Conservation (phyloP, 2,329 filamentous ascomycete genomes). For the Phyllosticta capitalensis region DNA sequence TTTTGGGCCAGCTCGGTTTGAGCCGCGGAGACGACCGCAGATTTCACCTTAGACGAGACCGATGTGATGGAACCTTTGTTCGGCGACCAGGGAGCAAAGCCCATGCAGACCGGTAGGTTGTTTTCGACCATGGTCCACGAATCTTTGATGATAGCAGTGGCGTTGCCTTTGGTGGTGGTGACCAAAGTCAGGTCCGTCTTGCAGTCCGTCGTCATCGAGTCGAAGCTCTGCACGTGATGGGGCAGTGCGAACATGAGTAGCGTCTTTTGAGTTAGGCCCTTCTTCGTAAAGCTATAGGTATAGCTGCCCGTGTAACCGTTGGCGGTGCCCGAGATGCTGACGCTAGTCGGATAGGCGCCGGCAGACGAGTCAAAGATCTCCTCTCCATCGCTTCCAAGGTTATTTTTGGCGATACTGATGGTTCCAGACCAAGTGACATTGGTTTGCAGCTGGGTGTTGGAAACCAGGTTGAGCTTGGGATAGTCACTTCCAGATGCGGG, state of each 20-base stretch:
- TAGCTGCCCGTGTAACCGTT: slow-evolving; percentile 53
- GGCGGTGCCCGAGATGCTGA: slow-evolving; percentile 41
- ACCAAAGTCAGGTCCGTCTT: slow-evolving; percentile 52
- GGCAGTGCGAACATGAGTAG: slow-evolving; percentile 85
- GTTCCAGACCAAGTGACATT: slow-evolving; percentile 33
- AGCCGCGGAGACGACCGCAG: slow-evolving; percentile 52
- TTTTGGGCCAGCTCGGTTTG: slow-evolving; percentile 66
- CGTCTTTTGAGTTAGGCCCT: slow-evolving; percentile 47
- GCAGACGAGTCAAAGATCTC: slow-evolving; percentile 66
- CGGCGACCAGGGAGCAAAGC: slow-evolving; percentile 71
- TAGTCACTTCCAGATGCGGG: slow-evolving; percentile 44
- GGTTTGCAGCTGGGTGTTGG: slow-evolving; percentile 57
- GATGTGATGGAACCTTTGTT: slow-evolving; percentile 28
- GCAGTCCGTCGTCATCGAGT: slow-evolving; percentile 43
- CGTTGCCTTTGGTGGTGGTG: slow-evolving; percentile 81
- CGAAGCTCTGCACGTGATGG: slow-evolving; percentile 75
- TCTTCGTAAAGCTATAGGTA: slow-evolving; percentile 60
- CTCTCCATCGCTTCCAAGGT: slow-evolving; percentile 41
- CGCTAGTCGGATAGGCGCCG: slow-evolving; percentile 62
- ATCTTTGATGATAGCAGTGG: slow-evolving; percentile 50
- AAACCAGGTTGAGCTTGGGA: slow-evolving; percentile 59
- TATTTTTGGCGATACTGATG: slow-evolving; percentile 78
- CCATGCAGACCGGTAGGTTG: slow-evolving; percentile 61
- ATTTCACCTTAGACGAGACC: slow-evolving; percentile 43
- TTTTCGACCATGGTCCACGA: slow-evolving; percentile 61